Conservation (phyloP, 2,329 filamentous ascomycete genomes). For the Calonectria honghensis region DNA sequence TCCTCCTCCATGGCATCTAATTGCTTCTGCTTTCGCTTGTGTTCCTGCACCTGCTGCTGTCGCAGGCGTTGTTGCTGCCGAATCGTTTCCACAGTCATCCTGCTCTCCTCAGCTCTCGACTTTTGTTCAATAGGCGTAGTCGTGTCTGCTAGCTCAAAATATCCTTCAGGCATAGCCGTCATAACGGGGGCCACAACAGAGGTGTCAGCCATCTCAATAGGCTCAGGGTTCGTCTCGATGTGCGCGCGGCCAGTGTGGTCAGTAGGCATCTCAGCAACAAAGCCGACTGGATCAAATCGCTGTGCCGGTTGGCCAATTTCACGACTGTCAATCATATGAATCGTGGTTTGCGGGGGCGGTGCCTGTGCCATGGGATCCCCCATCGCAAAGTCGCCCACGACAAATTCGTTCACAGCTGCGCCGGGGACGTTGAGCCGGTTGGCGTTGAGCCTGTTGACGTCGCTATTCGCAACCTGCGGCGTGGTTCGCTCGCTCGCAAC, state of each 20-base stretch:
- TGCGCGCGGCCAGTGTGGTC: slow-evolving; percentile 63
- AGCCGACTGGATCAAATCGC: slow-evolving; percentile 64
- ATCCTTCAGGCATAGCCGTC: slow-evolving; percentile 51
- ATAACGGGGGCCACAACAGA: slow-evolving; percentile 61
- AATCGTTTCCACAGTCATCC: slow-evolving; percentile 34
- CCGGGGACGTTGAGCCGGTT: slow-evolving; percentile 29
- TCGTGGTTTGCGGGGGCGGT: slow-evolving; percentile 37
- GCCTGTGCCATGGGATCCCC: slow-evolving; percentile 17
- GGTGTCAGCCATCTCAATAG: slow-evolving; percentile 67
- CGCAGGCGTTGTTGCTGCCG: slow-evolving; percentile 16
- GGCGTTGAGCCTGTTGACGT: slow-evolving; percentile 29
- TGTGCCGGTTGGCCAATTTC: slow-evolving; percentile 47
- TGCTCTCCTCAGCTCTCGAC: slow-evolving; percentile 39
- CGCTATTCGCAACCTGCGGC: slow-evolving; percentile 52
- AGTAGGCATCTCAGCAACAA: slow-evolving; percentile 69
- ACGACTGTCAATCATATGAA: slow-evolving; percentile 60
- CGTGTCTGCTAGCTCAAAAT: slow-evolving; percentile 64
- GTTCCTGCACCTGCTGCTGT: slow-evolving; percentile 36
- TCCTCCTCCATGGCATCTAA: slow-evolving; percentile 34
- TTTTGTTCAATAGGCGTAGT: slow-evolving; percentile 56
- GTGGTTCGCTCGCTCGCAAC: slow-evolving; percentile 56
- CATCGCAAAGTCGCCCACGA: slow-evolving; percentile 32
- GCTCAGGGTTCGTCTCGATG: slow-evolving; percentile 65
- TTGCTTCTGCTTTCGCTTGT: slow-evolving; percentile 11
- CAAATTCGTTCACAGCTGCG: slow-evolving; percentile 38